Base-by-base conservation (phyloP, 805 yeast genomes). In the Wickerhamiella alocasiicola region DNA sequence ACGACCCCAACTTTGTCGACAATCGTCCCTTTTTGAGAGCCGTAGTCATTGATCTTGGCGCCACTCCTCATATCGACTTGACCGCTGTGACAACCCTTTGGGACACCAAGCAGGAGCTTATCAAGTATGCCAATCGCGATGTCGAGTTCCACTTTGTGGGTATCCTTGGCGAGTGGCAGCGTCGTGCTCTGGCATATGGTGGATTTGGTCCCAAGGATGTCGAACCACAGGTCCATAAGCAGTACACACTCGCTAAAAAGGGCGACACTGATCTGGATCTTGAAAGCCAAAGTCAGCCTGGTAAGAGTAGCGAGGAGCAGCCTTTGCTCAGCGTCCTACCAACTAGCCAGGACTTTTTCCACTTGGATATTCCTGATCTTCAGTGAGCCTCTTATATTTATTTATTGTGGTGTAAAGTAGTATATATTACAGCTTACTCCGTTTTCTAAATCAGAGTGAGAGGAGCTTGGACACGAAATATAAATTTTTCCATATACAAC, bases 121-220 rank as follows among this genome's bases (percentile, higher is more conserved):
- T 76, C 59, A 69, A 65, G 43, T 82, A 81, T 53, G 79, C 91
- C 13, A 87, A 82, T 55, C 66, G 79, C 44, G 84, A 80, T 49
- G 87, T 84, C 44, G 95, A 87, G 60, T 77, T 78, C 63, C 96
- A 87, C 61, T 85, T 87, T 58, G 73, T 81, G 9, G 94, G 95
- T 19, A 74, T 87, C 24, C 62, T 81, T 33, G 76, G 81, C 42
- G 87, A 88, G 7, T 87, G 96, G 96, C 73, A 81, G 41, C 75
- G 82, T 53, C 71, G 88, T 54, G 80, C 79, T 4, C 69, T 87
- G 49, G 56, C 79, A 32, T 71, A 74, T 50, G 94, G 94, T 36
- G 55, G 55, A 9, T 49, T 51, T 29, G 39, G 39, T 9, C 34
- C 39, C 16, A 12, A 27, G 11, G 41, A 37, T 27, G 25, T 27